Evolutionary conservation across 2,329 filamentous ascomycete genomes (phyloP).

Genomic region (Ilyonectria sp.): DNA sequence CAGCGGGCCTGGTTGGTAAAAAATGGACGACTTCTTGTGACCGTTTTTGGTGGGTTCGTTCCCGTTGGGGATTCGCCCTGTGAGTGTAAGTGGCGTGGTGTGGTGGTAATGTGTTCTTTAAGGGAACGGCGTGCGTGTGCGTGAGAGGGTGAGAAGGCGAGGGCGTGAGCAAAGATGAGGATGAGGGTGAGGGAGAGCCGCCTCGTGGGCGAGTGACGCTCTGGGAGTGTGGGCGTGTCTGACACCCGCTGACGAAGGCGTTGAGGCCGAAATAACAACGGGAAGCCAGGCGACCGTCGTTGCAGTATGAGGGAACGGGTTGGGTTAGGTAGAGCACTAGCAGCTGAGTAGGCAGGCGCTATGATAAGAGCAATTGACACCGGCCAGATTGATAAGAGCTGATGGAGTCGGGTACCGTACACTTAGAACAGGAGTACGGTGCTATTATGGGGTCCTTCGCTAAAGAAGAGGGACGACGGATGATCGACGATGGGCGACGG

Average conservation of each 20-base stretch:
- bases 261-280: constrained; percentile 19
- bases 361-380: constrained; percentile 8
- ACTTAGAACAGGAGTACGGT: constrained; percentile 18
- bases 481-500: constrained; percentile 6
- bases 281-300: constrained; percentile 17
- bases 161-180: constrained; percentile 18
- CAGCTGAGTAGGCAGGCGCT: constrained; percentile 14
- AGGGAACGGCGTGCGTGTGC: constrained; percentile 33
- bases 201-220: constrained; percentile 18
- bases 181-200: constrained; percentile 4
- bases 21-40: constrained; percentile 39
- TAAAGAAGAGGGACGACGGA: neutral
- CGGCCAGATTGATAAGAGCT: constrained; percentile 31
- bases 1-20: constrained; percentile 32
- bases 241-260: constrained; percentile 31
- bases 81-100: constrained; percentile 36
- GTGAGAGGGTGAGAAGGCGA: constrained; percentile 26
- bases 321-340: constrained; percentile 18
- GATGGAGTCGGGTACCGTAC: constrained; percentile 19
- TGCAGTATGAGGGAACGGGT: constrained; percentile 19
- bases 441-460: constrained; percentile 20
- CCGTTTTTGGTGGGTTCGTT: constrained; percentile 30
- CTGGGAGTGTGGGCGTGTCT: constrained; percentile 20
- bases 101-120: constrained; percentile 38
- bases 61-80: constrained; percentile 33